These are phyloP conservation scores for Populus ilicifolia DNA, from an alignment of 345 rosid genomes.

Conservation along the genomic window DNA sequence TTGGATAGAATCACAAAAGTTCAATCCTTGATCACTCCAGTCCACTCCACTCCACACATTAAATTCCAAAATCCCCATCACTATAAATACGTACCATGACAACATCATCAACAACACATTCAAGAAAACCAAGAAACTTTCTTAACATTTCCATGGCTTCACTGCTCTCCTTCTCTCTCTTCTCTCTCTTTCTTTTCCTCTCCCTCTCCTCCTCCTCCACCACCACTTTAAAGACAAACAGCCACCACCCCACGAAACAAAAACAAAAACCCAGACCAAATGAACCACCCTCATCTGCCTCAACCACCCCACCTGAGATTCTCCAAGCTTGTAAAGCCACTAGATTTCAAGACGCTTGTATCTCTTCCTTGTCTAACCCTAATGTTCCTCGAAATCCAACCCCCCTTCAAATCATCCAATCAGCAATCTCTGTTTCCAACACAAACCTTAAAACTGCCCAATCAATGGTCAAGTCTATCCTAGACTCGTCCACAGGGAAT, in stretches of 20 bases:
- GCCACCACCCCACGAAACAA: not conserved
- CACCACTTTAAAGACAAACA: not conserved
- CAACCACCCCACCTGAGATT: conserved; percentile 17
- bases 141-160: conserved; percentile 29
- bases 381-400: conserved; percentile 34
- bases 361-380: conserved; percentile 35
- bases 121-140: conserved; percentile 1
- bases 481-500: conserved; percentile 49
- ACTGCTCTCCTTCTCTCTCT: conserved; percentile 16
- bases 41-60: not conserved
- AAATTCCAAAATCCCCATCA: not conserved
- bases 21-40: not conserved
- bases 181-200: conserved; percentile 16
- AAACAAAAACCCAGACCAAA: not conserved
- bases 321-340: conserved; percentile 62
- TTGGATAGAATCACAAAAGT: not conserved
- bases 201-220: conserved; percentile 3
- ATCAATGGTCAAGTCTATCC: conserved; percentile 52
- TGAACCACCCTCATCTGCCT: not conserved
- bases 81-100: not conserved
- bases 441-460: conserved; percentile 50
- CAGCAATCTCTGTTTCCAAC: conserved; percentile 58
- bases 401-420: conserved; percentile 52
- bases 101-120: not conserved
- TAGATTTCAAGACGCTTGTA: conserved; percentile 48